A percentile compares a stretch with the other conserved stretches of the same genome.
phyloP scores from a whole-genome alignment of 495 filamentous ascomycete species.

The Hypoxylon cercidicola region DNA sequence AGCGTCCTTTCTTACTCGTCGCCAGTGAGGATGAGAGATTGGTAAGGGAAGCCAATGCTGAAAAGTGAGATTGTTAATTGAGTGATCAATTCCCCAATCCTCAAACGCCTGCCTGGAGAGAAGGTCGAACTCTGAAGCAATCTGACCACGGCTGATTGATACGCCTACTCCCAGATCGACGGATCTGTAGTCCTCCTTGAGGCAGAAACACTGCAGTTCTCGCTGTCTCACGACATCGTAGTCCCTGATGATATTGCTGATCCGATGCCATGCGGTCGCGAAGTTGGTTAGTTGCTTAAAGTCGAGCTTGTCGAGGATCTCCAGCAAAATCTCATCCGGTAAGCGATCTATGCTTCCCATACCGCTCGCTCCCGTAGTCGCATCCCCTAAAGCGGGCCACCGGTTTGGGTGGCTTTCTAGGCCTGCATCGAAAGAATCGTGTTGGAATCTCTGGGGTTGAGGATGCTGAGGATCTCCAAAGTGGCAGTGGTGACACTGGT shows the following conservation, averaged over 20 bases:
- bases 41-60: constrained; percentile 60
- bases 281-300: constrained; percentile 52
- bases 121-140: constrained; percentile 62
- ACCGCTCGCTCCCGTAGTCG: not conserved
- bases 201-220: constrained; percentile 62
- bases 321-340: constrained; percentile 55
- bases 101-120: constrained; percentile 54
- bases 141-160: constrained; percentile 22
- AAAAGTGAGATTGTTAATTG: constrained; percentile 56
- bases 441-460: not conserved
- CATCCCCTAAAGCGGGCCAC: constrained; percentile 12
- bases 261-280: constrained; percentile 50
- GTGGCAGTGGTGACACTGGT: constrained; percentile 20
- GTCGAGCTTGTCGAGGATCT: constrained; percentile 51
- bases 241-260: constrained; percentile 47
- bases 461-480: constrained; percentile 11
- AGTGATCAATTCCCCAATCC: constrained; percentile 44
- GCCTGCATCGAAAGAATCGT: constrained; percentile 17
- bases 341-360: constrained; percentile 33
- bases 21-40: constrained; percentile 59
- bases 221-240: constrained; percentile 58
- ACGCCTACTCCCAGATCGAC: constrained; percentile 60
- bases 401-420: constrained; percentile 14
- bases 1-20: constrained; percentile 43
- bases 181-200: constrained; percentile 54